Evolutionary conservation across 192 early-diverging fungal species (phyloP).

Genomic region (Coemansia nantahalensis): DNA sequence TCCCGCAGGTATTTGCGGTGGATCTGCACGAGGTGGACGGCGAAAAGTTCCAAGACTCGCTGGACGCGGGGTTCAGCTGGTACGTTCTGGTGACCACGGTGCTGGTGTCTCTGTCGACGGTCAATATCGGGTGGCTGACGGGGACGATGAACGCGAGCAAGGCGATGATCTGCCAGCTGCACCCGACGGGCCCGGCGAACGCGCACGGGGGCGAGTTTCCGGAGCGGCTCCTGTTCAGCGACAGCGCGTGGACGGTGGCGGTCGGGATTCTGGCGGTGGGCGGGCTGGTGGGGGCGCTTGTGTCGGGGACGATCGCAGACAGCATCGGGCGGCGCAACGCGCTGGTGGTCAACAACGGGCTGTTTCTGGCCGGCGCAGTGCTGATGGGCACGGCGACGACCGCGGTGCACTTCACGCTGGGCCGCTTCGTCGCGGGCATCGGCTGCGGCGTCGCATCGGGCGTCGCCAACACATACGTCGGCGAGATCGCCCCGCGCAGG

Average conservation of each 20-base stretch:
- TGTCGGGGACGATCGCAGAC: slow-evolving; percentile 54
- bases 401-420: slow-evolving; percentile 61
- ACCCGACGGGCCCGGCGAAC: slow-evolving; percentile 5
- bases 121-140: slow-evolving; percentile 39
- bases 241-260: slow-evolving; percentile 49
- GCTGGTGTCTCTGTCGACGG: slow-evolving; percentile 39
- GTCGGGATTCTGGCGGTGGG: slow-evolving; percentile 56
- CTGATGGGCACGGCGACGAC: slow-evolving; percentile 61
- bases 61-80: slow-evolving; percentile 42
- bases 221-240: slow-evolving; percentile 28
- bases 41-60: slow-evolving; percentile 48
- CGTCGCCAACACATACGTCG: slow-evolving; percentile 63
- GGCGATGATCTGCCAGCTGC: slow-evolving; percentile 28
- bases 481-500: slow-evolving; percentile 66
- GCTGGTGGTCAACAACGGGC: slow-evolving; percentile 65
- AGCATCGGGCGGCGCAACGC: slow-evolving; percentile 61
- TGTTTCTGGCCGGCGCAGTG: slow-evolving; percentile 63
- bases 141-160: slow-evolving; percentile 41
- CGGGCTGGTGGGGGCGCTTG: slow-evolving; percentile 62
- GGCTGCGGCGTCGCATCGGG: slow-evolving; percentile 62
- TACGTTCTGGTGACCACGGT: slow-evolving; percentile 35
- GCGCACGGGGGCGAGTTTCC: slow-evolving; percentile 21
- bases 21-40: slow-evolving; percentile 42
- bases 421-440: slow-evolving; percentile 69
- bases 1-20: slow-evolving; percentile 40